Evolutionary conservation across 176 grass and related monocot genomes (phyloP).

Genomic region (Zoysia japonica): DNA sequence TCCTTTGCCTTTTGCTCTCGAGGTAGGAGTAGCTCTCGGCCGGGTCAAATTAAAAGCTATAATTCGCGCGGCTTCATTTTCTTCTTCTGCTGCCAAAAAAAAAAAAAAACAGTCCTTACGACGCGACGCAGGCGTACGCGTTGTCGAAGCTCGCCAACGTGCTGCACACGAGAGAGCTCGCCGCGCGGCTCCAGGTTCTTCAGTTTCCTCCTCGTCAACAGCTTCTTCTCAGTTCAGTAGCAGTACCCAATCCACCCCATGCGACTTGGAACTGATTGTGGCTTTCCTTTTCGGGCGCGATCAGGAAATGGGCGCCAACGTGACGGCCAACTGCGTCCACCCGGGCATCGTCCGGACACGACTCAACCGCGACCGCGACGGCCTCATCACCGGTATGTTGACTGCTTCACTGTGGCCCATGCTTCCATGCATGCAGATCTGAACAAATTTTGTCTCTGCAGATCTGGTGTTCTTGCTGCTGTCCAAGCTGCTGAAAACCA

Average conservation of each 20-base stretch:
- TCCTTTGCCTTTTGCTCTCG: background rate
- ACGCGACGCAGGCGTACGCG: conserved; percentile 89
- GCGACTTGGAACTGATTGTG: background rate
- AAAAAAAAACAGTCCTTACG: conserved; percentile 52
- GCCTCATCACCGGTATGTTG: conserved; percentile 61
- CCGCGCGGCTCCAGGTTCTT: conserved; percentile 58
- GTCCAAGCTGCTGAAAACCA: conserved; percentile 92
- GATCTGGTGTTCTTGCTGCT: conserved; percentile 90
- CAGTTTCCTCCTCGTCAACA: background rate
- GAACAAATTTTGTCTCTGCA: conserved; percentile 10
- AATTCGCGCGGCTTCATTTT: background rate
- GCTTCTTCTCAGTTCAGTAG: too few species aligned
- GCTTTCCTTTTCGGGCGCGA: background rate
- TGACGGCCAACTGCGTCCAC: conserved; percentile 92
- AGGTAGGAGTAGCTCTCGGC: too few species aligned
- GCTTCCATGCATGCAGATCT: too few species aligned
- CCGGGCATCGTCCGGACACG: conserved; percentile 91
- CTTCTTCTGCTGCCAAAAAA: background rate
- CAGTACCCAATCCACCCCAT: too few species aligned
- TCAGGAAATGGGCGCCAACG: conserved; percentile 68
- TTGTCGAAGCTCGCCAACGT: conserved; percentile 88
- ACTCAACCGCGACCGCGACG: conserved; percentile 90
- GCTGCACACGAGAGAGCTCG: conserved; percentile 76
- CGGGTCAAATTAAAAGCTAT: too few species aligned
- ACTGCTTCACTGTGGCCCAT: background rate